These are phyloP conservation scores for Blastomyces emzantsi DNA, from an alignment of 2,329 filamentous ascomycete species.

Conservation along the genomic window DNA sequence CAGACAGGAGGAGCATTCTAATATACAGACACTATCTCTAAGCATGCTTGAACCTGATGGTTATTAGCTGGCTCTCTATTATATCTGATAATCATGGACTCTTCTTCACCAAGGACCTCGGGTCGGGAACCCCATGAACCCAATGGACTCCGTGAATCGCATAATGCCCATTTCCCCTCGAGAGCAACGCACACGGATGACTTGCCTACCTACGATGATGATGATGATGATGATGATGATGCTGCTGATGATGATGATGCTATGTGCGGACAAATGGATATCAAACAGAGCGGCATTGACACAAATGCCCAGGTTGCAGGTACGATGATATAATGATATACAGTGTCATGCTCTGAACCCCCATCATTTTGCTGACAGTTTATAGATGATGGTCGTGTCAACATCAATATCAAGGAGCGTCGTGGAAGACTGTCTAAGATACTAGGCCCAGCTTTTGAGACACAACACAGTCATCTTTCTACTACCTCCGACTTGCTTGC, in stretches of 20 bases:
- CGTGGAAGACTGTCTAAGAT: constrained; percentile 57
- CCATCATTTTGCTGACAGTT: constrained; percentile 6
- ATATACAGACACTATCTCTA: neutral
- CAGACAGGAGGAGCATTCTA: neutral
- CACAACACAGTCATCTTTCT: constrained; percentile 38
- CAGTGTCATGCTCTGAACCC: constrained; percentile 1
- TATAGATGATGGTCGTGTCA: constrained; percentile 63
- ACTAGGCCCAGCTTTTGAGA: constrained; percentile 52
- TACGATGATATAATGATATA: constrained; percentile 20
- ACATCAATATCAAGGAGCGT: constrained; percentile 70
- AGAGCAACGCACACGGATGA: constrained; percentile 14
- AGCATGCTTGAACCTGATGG: neutral
- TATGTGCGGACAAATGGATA: constrained; percentile 52
- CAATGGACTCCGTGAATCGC: neutral
- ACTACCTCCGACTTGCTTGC: constrained; percentile 56
- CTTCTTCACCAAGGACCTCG: neutral
- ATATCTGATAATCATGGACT: constrained; percentile 1
- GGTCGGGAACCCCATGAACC: neutral
- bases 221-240: constrained; percentile 22
- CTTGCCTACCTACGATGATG: constrained; percentile 21
- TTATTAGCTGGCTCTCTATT: neutral
- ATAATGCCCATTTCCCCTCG: constrained; percentile 9
- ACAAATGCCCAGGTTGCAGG: constrained; percentile 53
- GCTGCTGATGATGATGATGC: constrained; percentile 21
- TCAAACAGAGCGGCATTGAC: constrained; percentile 54